Base-by-base conservation (phyloP, 225 moss, liverwort and hornwort genomes). In the Rhytidiadelphus loreus region DNA sequence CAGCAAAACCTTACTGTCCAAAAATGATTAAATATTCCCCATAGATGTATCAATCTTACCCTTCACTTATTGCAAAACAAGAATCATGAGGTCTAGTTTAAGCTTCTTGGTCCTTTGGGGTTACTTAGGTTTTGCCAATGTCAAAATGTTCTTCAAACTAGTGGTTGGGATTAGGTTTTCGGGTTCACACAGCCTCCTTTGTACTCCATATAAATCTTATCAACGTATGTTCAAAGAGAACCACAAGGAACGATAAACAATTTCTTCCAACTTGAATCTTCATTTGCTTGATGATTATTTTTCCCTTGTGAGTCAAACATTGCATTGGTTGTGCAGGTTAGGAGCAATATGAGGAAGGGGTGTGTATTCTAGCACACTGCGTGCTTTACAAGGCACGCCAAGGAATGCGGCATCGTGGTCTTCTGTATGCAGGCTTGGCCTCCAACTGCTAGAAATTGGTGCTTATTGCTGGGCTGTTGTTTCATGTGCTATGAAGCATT, bases 401-500 rank as follows among this genome's bases (percentile, higher is more conserved):
- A 29, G 29, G 17, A 72, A 44, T 72, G 73, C 21, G 5, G 9
- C 16, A 3, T 16, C 8, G 28, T 41, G 41, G 43, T 71, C 70
- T 14, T 71, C 70, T 14, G 70, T 15, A 3, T 1, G 5, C 71
- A 71, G 43, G 91, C 46, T 89, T 95, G 71, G 93, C 95, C 35
- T 91, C 92, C 50, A 96, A 90, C 76, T 95, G 96, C 90, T 91
- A 93, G 83, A 96, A 95, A 86, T 77, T 94, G 85, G 93, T 95
- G 86, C 92, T 95, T 19, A 93, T 89, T 26, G 95, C 95, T 24
- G 95, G 96, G 26, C 92, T 96, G 57, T 96, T 94, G 46, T 94
- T n/a, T 95, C 82, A 93, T 93, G 93, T 93, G 93, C 87, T 93
- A 95, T 37, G 93, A 95, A 91, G 94, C 93, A 74, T 76, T 93